These are phyloP conservation scores for Spatholobus suberectus DNA, from an alignment of 306 rosid genomes.

Conservation along the genomic window DNA sequence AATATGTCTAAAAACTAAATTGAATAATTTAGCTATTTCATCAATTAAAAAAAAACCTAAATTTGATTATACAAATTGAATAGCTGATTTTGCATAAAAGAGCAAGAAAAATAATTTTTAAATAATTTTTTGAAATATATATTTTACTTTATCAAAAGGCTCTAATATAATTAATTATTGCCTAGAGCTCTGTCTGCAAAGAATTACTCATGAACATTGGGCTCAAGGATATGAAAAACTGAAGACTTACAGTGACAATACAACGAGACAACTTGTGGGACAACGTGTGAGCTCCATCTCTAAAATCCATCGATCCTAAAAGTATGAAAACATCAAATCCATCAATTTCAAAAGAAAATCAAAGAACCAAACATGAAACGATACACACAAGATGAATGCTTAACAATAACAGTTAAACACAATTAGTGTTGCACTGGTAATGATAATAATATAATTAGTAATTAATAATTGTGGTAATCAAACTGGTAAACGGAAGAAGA, in stretches of 20 bases:
- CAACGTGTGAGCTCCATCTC: constrained; percentile 27
- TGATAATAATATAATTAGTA: background rate
- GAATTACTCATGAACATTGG: background rate
- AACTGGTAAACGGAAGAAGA: background rate
- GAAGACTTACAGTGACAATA: constrained; percentile 42
- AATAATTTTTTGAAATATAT: background rate
- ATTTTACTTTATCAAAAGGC: background rate
- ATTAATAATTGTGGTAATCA: background rate
- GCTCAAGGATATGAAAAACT: background rate
- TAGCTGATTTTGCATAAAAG: background rate
- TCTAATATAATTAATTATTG: background rate
- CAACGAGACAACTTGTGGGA: constrained; percentile 22
- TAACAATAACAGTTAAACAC: background rate
- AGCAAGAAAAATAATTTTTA: background rate
- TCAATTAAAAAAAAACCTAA: background rate
- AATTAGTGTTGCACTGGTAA: background rate
- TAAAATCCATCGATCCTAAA: constrained; percentile 45
- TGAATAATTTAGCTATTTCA: background rate
- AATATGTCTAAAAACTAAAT: background rate
- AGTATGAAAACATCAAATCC: background rate
- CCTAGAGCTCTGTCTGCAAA: background rate
- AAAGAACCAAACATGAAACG: background rate
- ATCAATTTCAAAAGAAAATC: background rate
- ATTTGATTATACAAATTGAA: background rate
- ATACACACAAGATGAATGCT: background rate